phyloP scores from a whole-genome alignment of 768 basidiomycete genomes.

The Naematelia aurantialba region DNA sequence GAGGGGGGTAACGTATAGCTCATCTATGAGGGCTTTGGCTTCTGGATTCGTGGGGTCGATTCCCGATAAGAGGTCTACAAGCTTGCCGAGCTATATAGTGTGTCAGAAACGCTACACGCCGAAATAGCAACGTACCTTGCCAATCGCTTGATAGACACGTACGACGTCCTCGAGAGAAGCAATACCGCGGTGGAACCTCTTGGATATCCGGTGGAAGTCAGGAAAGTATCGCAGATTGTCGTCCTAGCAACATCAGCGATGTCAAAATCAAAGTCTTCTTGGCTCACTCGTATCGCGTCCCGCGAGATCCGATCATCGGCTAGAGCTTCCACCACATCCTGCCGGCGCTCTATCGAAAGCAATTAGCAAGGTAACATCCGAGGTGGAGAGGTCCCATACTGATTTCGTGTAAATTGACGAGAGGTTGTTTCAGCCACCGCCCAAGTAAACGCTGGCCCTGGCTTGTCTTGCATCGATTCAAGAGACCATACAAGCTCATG shows the following conservation, averaged over 20 bases:
- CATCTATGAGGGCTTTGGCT: slow-evolving; percentile 60
- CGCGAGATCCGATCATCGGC: slow-evolving; percentile 68
- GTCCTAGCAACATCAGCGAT: slow-evolving; percentile 56
- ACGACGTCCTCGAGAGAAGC: slow-evolving; percentile 93
- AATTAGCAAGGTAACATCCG: slow-evolving; percentile 1
- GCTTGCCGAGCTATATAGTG: slow-evolving; percentile 62
- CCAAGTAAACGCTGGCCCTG: slow-evolving; percentile 85
- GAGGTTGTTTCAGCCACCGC: slow-evolving; percentile 92
- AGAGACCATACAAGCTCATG: slow-evolving; percentile 77
- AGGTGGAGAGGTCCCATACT: slow-evolving; percentile 55
- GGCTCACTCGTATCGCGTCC: slow-evolving; percentile 64
- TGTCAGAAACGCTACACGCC: not conserved
- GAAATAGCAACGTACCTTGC: slow-evolving; percentile 58
- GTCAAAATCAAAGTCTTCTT: not conserved
- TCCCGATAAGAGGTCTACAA: slow-evolving; percentile 64
- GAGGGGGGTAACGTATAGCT: slow-evolving; percentile 63
- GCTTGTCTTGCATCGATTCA: slow-evolving; percentile 94
- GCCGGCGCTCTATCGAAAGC: slow-evolving; percentile 73
- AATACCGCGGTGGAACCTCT: slow-evolving; percentile 77
- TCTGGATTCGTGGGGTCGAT: slow-evolving; percentile 54
- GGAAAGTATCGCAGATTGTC: slow-evolving; percentile 87
- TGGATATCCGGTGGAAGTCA: slow-evolving; percentile 85
- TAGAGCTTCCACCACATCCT: slow-evolving; percentile 81
- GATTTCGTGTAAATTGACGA: slow-evolving; percentile 90
- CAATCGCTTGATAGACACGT: slow-evolving; percentile 85